Evolutionary conservation across 352 stramenopile species (phyloP), one percentile per base, ranked within the genome.

Genomic region (Saprolegnia diclina): DNA sequence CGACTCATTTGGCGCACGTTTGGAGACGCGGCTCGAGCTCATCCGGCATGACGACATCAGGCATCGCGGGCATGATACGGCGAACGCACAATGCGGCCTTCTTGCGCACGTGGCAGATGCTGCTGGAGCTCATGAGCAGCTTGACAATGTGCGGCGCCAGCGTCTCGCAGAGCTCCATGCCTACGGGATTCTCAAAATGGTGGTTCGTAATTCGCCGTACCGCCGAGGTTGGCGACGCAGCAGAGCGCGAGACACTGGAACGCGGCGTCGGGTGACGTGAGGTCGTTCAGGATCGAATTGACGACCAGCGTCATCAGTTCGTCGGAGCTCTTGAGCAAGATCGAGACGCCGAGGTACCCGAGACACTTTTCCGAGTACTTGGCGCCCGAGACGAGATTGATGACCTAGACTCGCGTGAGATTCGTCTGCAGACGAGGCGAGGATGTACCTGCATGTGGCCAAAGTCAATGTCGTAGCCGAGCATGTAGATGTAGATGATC

Each of bases 381-480:
- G 37, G 85, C 77, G 22, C 90, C 96, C 18, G 85, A 88, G 22
- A 99, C 94, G 53, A 99, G 80, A 40, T 94, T 96, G 68, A 99
- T 92, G 38, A 99, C 87, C 62, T 68, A 68, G 26, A 21, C 45
- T n/a, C 19, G 22, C n/a, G 42, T 16, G 22, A 56, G 46, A 3
- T 21, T 13, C 35, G 52, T 59, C 11, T n/a, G 18, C 42, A 10
- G 13, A 44, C 1, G 55, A 16, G 55, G 22, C 35, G 16, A 42
- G 24, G 19, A 26, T 64, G 35, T 52, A 68, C 82, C 81, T 99
- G 95, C 76, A 98, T 94, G 76, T 99, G 95, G 37, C 97, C 97
- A 87, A 99, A 99, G 77, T 99, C 95, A 62, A 99, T 96, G 78
- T 99, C 96, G 77, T 99, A 99, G 65, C 97, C 97, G 55, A 99